Evolutionary conservation across 192 early-diverging fungal species (phyloP).

Genomic region (Neocallimastix lanati): DNA sequence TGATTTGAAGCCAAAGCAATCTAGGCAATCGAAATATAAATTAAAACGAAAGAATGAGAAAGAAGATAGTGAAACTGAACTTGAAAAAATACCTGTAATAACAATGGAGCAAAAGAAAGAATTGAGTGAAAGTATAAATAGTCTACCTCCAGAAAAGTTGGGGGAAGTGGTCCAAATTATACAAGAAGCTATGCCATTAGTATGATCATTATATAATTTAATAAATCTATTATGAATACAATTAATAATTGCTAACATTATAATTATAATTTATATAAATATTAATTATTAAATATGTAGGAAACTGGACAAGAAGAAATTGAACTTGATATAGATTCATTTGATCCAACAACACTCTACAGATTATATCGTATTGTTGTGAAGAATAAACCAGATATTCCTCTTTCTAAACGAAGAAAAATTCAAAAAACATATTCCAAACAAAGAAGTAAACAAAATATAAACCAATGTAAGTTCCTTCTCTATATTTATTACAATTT

Average conservation of each 20-base stretch:
- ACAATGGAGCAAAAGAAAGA: conserved; percentile 63
- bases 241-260: too few relatives aligned
- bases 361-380: conserved; percentile 69
- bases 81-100: neutral
- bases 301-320: conserved; percentile 64
- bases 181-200: conserved; percentile 34
- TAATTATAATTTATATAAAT: too few relatives aligned
- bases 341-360: conserved; percentile 64
- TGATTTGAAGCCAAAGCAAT: neutral
- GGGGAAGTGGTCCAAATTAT: conserved; percentile 57
- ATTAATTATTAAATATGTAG: too few relatives aligned
- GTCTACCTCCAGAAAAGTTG: conserved; percentile 39
- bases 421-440: conserved; percentile 23
- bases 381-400: conserved; percentile 21
- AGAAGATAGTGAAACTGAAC: neutral
- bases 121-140: conserved; percentile 48
- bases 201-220: conserved; percentile 9
- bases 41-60: neutral
- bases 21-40: neutral
- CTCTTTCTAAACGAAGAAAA: conserved; percentile 29
- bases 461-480: neutral
- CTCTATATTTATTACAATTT: too few relatives aligned
- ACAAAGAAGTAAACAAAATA: conserved; percentile 7
- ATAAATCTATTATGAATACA: too few relatives aligned
- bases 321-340: conserved; percentile 84